Percentiles rank a stretch among this genome's conserved stretches.
These are phyloP conservation scores for Furcasterigmium sp. DNA, from an alignment of 2,329 filamentous ascomycete genomes.

Conservation along the genomic window DNA sequence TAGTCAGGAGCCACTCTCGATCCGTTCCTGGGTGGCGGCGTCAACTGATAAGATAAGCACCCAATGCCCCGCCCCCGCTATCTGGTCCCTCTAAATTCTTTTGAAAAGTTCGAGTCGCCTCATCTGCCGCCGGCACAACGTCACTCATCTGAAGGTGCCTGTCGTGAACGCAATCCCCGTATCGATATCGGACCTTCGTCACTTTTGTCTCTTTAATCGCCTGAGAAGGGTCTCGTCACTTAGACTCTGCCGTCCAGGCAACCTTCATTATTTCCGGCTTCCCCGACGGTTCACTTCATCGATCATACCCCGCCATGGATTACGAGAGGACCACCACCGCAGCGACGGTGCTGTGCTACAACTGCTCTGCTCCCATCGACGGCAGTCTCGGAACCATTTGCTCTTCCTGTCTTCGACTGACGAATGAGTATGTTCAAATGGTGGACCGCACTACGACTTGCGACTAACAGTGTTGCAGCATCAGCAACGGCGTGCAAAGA, in stretches of 20 bases:
- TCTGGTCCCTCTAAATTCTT: not conserved
- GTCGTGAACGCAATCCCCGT: too few relatives aligned
- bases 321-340: constrained; percentile 6
- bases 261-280: constrained; percentile 36
- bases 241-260: too few relatives aligned
- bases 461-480: constrained; percentile 56
- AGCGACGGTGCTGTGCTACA: constrained; percentile 78
- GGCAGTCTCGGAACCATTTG: constrained; percentile 82
- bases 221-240: too few relatives aligned
- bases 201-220: too few relatives aligned
- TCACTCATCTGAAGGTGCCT: too few relatives aligned
- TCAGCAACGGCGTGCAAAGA: constrained; percentile 84
- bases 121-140: not conserved
- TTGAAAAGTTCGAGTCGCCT: not conserved
- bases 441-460: constrained; percentile 66
- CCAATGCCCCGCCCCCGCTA: not conserved
- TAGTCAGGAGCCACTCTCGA: too few relatives aligned
- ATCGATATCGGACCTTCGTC: too few relatives aligned
- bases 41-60: not conserved
- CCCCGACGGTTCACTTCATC: constrained; percentile 63
- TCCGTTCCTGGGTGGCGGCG: too few relatives aligned
- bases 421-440: not conserved
- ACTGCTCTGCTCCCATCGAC: constrained; percentile 93
- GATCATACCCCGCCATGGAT: not conserved
- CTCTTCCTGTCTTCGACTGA: constrained; percentile 1